Evolutionary conservation across 228 moss, liverwort and hornwort genomes (phyloP).

Genomic region (Sphagnum magellanicum): DNA sequence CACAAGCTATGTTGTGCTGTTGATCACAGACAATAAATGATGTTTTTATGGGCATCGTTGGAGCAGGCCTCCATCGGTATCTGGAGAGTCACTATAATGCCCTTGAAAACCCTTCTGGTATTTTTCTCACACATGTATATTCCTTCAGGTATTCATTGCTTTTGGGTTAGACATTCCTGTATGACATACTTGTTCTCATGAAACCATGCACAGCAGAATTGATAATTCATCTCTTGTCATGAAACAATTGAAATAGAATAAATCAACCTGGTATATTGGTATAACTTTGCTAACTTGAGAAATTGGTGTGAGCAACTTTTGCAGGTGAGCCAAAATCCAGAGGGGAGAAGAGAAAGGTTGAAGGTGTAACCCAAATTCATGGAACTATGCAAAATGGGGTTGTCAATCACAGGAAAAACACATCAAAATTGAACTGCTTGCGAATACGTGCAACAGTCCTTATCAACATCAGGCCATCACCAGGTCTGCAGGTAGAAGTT

Average conservation of each 20-base stretch:
- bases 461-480: conserved; percentile 68
- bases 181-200: no score
- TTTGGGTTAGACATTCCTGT: no score
- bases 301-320: not conserved
- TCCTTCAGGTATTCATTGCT: no score
- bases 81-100: conserved; percentile 28
- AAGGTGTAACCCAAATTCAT: no score
- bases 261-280: not conserved
- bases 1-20: not conserved
- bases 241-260: not conserved
- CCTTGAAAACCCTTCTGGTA: no score
- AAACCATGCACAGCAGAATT: no score
- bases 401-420: not conserved
- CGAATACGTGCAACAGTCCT: conserved; percentile 68
- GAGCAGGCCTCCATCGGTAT: conserved; percentile 51
- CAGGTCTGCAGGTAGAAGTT: conserved; percentile 64
- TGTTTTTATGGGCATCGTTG: conserved; percentile 63
- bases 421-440: conserved; percentile 30
- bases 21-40: conserved; percentile 7
- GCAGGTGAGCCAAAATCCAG: not conserved
- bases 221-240: not conserved
- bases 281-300: not conserved
- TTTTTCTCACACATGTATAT: no score
- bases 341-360: no score
- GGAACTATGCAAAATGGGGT: not conserved